Base-by-base conservation (phyloP, 371 early-diverging fungal genomes). In the Apophysomyces elegans region DNA sequence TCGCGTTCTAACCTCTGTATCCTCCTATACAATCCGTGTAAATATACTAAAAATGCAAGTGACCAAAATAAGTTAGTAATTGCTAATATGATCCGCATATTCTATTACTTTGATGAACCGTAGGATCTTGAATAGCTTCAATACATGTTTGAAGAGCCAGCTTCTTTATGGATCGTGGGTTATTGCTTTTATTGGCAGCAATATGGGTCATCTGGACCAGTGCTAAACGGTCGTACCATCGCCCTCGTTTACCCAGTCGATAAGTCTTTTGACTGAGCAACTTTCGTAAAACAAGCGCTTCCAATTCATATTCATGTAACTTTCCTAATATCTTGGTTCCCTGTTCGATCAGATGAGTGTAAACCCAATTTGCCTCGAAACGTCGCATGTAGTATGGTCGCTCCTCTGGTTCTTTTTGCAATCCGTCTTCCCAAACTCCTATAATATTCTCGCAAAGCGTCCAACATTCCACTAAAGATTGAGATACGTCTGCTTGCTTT, bases 181-280 rank as follows among this genome's bases (percentile, higher is more conserved):
- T 58, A 32, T 63, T 58, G 37, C 37, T 58, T 12, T 67, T 36
- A n/a, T 63, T 44, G 5, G 61, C 59, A 13, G 61, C 68, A 8
- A 89, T 60, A 59, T 92, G 85, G 36, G 75, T 80, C 56, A 79
- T 77, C 58, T 89, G 83, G 7, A 91, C 71, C 12, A 91, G 71
- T 0, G 89, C 86, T 4, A 91, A 73, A 14, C 91, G 81, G 18
- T 88, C 84, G 60, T 91, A 91, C 93, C 93, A 93, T 16, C 75
- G 73, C 5, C 93, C 93, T 32, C 91, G 78, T 57, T 79, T 81
- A 9, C 83, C 84, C 4, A 85, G 61, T 5, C 84, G 79, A 58
- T 87, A 93, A 2, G 82, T 62, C 0, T 63, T 64, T 62, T 93
- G 93, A 16, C 81, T 75, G 0, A 93, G 70, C 35, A 93, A 67